Base-by-base conservation (phyloP, 257 asterid species). In the Oldenlandia corymbosa region DNA sequence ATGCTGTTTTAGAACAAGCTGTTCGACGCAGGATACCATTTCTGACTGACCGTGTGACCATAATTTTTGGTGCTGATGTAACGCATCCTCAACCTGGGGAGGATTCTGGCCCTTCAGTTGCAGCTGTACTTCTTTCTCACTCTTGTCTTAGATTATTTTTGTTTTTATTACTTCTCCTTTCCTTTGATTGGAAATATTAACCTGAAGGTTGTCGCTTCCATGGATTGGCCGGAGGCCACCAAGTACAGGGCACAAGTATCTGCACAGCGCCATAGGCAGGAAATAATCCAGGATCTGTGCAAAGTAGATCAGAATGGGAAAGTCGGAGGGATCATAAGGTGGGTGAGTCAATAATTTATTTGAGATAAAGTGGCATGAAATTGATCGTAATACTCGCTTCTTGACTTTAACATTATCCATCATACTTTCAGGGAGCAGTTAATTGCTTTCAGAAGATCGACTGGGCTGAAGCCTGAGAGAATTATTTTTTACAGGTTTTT, bases 51-150 rank as follows among this genome's bases (percentile, higher is more conserved):
- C 52, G 42, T 0, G 89, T 94, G 0, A 92, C 97, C 0, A 92
- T 91, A 5, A 21, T 92, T 34, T 80, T 92, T 62, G 98, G 98
- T 64, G 97, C 97, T 41, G 98, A 92, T 68, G 98, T 92, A 12
- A 92, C 97, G 17, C 98, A 92, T 72, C 97, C 98, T 12, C 67
- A 52, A 28, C 89, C 97, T 0, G 97, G 95, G 47, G 98, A 92
- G 69, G 95, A 88, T 57, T 73, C 87, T 0, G 66, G 93, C 64
- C 92, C 98, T 32, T 92, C 98, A 3, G 86, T 92, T 13, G 97
- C 95, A 34, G 95, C 98, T 5, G 98, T 91, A 79, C 24, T 10
- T 9, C 60, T 47, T n/a, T 43, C 7, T 37, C 10, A 30, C 43
- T n/a, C n/a, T 36, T 24, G 9, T 46, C 5, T n/a, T n/a, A 16